Evolutionary conservation across 2,329 filamentous ascomycete species (phyloP).

Genomic region (Diaporthe amygdali): DNA sequence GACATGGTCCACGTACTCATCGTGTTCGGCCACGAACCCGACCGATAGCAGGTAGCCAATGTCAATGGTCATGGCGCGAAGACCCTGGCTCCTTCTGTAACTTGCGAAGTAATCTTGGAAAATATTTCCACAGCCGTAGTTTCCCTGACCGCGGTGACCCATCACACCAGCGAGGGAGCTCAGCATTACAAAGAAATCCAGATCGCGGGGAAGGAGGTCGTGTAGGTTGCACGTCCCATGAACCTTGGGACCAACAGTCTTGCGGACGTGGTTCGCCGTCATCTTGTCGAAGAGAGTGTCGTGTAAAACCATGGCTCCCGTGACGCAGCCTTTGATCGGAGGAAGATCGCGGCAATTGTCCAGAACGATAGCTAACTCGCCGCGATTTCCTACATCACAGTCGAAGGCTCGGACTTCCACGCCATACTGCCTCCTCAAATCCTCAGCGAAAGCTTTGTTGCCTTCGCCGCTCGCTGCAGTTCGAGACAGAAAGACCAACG

Average conservation of each 20-base stretch:
- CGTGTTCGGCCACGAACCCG: conserved; percentile 21
- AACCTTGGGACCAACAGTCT: conserved; percentile 1
- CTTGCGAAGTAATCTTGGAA: conserved; percentile 40
- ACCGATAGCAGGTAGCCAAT: conserved; percentile 33
- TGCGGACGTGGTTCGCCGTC: background rate
- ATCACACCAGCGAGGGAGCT: background rate
- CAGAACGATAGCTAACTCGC: conserved; percentile 33
- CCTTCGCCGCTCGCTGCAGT: background rate
- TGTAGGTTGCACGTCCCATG: conserved; percentile 16
- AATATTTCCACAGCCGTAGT: conserved; percentile 34
- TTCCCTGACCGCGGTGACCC: background rate
- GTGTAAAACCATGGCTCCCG: conserved; percentile 31
- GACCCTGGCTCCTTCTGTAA: conserved; percentile 26
- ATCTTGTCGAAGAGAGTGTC: conserved; percentile 14
- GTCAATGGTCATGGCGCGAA: conserved; percentile 32
- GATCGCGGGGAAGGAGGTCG: conserved; percentile 6
- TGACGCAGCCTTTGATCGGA: conserved; percentile 42
- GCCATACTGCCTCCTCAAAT: background rate
- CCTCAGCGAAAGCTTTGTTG: background rate
- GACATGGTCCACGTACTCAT: background rate
- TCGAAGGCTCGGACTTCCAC: conserved; percentile 31
- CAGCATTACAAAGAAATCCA: conserved; percentile 17
- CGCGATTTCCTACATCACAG: conserved; percentile 35
- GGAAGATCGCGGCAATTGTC: conserved; percentile 31
- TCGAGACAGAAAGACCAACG: background rate